These are phyloP conservation scores for Cladosporium sp. DNA, from an alignment of 2,329 filamentous ascomycete species.

Conservation along the genomic window DNA sequence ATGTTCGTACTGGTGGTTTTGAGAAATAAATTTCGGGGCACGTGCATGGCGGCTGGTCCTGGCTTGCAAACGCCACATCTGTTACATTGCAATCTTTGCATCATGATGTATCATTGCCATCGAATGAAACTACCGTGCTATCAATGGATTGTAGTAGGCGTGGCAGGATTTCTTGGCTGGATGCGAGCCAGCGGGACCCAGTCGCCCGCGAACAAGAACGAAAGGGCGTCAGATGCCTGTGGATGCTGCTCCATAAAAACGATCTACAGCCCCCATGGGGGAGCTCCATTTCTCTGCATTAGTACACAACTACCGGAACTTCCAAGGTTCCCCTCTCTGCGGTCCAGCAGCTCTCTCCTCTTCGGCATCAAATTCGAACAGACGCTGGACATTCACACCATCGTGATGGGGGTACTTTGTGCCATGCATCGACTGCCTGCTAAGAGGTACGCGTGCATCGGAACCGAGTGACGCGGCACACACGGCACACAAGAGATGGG, in stretches of 20 bases:
- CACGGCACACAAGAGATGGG: not conserved
- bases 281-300: not conserved
- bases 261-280: slow-evolving; percentile 8
- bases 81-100: not conserved
- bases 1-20: not conserved
- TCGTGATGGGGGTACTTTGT: not conserved
- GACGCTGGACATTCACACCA: no score
- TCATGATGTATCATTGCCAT: not conserved
- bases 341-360: not conserved
- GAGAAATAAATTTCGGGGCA: not conserved
- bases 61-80: not conserved
- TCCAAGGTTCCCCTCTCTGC: not conserved
- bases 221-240: not conserved
- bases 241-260: not conserved
- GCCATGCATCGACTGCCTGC: not conserved
- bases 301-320: not conserved
- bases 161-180: not conserved
- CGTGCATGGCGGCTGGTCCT: not conserved
- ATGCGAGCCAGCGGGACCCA: not conserved
- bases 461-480: not conserved
- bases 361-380: not conserved
- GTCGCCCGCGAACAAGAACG: not conserved
- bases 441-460: not conserved
- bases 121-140: not conserved
- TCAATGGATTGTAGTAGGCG: not conserved